phyloP scores from a whole-genome alignment of 345 rosid genomes.

The Dipteronia dyeriana region DNA sequence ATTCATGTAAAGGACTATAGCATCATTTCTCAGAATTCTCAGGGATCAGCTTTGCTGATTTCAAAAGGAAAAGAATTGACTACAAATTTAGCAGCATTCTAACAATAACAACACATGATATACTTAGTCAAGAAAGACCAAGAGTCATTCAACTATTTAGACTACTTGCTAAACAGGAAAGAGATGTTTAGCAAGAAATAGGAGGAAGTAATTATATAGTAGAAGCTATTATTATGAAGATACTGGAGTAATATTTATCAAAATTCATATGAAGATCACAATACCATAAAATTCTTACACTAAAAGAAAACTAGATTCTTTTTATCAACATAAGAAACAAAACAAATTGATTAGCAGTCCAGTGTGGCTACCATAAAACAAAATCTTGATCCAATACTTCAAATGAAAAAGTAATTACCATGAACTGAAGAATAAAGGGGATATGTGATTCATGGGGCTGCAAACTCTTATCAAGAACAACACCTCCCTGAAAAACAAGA shows the following conservation, averaged over 20 bases:
- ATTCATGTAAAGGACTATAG: neutral
- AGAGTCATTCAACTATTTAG: constrained; percentile 13
- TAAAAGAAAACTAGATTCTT: neutral
- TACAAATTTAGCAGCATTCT: neutral
- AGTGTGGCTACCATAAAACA: neutral
- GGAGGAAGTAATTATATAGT: neutral
- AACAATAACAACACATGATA: neutral
- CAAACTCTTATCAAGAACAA: constrained; percentile 65
- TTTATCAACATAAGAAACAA: neutral
- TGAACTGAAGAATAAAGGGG: constrained; percentile 88
- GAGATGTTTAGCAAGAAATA: neutral
- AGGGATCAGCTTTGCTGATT: neutral
- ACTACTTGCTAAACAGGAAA: constrained; percentile 7
- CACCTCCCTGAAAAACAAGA: constrained; percentile 60
- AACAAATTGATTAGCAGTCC: neutral
- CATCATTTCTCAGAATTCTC: neutral
- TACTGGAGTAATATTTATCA: neutral
- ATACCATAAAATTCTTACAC: neutral
- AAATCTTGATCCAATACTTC: constrained; percentile 1
- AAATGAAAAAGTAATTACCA: constrained; percentile 47
- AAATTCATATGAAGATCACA: neutral
- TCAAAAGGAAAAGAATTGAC: neutral
- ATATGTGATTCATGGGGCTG: constrained; percentile 97
- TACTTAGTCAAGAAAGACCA: neutral
- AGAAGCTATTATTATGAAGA: too few species aligned